phyloP scores from a whole-genome alignment of 2,329 filamentous ascomycete species.

The Xylaria sp. region DNA sequence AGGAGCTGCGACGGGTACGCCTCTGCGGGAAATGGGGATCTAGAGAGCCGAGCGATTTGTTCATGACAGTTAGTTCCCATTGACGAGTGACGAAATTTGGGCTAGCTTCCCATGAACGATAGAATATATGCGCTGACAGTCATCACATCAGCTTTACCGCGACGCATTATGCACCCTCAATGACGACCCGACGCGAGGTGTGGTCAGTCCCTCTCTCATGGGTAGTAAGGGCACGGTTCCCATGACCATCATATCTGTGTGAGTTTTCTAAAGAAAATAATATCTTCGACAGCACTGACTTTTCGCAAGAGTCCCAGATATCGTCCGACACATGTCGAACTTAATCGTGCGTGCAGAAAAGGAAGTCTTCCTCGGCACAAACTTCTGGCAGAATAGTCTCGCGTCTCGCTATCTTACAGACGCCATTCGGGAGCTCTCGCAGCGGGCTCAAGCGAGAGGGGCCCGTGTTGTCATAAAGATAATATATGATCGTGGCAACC shows the following conservation, averaged over 20 bases:
- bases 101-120: not conserved
- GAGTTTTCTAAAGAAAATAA: slow-evolving; percentile 27
- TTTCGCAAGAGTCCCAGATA: slow-evolving; percentile 62
- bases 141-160: slow-evolving; percentile 61
- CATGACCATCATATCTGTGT: slow-evolving; percentile 70
- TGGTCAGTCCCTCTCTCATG: slow-evolving; percentile 35
- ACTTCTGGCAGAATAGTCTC: slow-evolving; percentile 74
- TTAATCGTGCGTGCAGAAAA: slow-evolving; percentile 73
- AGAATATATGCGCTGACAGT: not conserved
- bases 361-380: slow-evolving; percentile 77
- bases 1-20: slow-evolving; percentile 59
- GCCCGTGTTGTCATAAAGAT: slow-evolving; percentile 70
- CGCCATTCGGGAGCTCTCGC: slow-evolving; percentile 71
- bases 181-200: not conserved
- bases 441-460: slow-evolving; percentile 63
- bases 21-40: slow-evolving; percentile 72
- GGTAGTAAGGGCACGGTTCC: slow-evolving; percentile 66
- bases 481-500: slow-evolving; percentile 74
- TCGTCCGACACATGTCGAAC: slow-evolving; percentile 76
- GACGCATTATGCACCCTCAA: slow-evolving; percentile 60
- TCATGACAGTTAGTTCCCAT: slow-evolving; percentile 57
- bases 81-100: not conserved
- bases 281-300: not conserved
- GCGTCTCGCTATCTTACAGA: slow-evolving; percentile 71
- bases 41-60: slow-evolving; percentile 68